These are phyloP conservation scores for Metschnikowia kofuensis DNA, from an alignment of 805 yeast genomes.

Conservation along the genomic window DNA sequence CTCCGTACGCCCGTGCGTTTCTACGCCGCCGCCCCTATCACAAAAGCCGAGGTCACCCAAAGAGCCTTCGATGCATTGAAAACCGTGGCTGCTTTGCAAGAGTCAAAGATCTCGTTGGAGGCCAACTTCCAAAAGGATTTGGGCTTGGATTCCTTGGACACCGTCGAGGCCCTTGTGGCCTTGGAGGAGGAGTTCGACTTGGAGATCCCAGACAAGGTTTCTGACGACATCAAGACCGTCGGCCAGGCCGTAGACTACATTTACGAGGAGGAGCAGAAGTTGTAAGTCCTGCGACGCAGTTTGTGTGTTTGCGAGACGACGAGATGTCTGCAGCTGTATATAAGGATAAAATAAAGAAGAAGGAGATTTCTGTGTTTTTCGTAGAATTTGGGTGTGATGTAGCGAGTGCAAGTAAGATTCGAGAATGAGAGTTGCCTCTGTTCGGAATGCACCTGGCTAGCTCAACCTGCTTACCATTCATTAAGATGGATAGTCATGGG, in stretches of 20 bases:
- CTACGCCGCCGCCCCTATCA: constrained; percentile 64
- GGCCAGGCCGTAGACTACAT: constrained; percentile 91
- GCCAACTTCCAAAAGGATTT: constrained; percentile 67
- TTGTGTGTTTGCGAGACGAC: not conserved
- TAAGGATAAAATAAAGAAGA: constrained; percentile 2
- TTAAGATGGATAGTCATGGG: too few relatives aligned
- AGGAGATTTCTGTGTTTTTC: too few relatives aligned
- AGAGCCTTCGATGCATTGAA: constrained; percentile 81
- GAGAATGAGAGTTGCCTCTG: too few relatives aligned
- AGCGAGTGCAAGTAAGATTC: too few relatives aligned
- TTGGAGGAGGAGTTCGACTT: constrained; percentile 76
- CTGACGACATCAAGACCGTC: constrained; percentile 90
- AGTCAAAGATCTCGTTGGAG: constrained; percentile 39
- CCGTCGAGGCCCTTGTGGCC: constrained; percentile 94
- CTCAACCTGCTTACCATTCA: too few relatives aligned
- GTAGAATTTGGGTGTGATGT: too few relatives aligned
- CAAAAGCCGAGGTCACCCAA: constrained; percentile 74
- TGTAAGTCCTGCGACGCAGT: constrained; percentile 20
- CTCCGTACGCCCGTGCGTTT: constrained; percentile 41
- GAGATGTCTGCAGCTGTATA: constrained; percentile 11
- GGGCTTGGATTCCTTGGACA: constrained; percentile 90
- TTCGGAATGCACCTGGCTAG: too few relatives aligned
- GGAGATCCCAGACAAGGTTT: constrained; percentile 84
- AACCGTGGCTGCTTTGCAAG: constrained; percentile 47
- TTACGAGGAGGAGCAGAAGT: constrained; percentile 54